phyloP scores from a whole-genome alignment of 1,284 basidiomycete genomes.

The Hemileia vastatrix region DNA sequence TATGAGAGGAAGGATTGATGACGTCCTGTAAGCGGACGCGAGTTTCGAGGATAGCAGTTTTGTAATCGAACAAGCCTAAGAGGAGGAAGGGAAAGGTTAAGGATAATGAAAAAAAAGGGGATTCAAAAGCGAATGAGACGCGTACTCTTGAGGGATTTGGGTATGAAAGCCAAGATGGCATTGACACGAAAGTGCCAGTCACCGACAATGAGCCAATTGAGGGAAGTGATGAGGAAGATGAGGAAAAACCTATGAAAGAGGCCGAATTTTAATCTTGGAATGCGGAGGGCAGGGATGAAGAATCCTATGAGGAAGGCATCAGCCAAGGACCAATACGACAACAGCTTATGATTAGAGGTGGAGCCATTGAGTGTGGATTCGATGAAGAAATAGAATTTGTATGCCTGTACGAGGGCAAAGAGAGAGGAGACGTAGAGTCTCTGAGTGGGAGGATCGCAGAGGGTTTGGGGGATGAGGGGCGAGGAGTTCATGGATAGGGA shows the following conservation, averaged over 20 bases:
- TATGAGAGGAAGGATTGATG: conserved; percentile 27
- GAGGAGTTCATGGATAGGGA: no score
- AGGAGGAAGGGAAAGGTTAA: not conserved
- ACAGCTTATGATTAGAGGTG: conserved; percentile 12
- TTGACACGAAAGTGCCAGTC: conserved; percentile 23
- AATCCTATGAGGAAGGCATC: conserved; percentile 24
- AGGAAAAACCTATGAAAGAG: conserved; percentile 11
- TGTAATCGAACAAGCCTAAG: conserved; percentile 24
- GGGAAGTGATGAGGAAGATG: conserved; percentile 8
- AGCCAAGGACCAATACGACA: conserved; percentile 26
- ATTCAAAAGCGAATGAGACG: not conserved
- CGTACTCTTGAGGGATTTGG: conserved; percentile 25
- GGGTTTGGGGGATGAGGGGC: conserved; percentile 24
- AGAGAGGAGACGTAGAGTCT: conserved; percentile 27
- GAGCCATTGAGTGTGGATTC: conserved; percentile 23
- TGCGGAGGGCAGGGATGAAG: conserved; percentile 26
- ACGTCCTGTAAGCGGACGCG: conserved; percentile 26
- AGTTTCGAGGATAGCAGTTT: conserved; percentile 28
- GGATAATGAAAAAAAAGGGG: not conserved
- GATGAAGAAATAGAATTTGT: conserved; percentile 29
- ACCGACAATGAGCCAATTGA: conserved; percentile 27
- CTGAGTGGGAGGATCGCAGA: conserved; percentile 27
- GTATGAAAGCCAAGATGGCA: conserved; percentile 9
- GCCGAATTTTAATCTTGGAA: conserved; percentile 25
- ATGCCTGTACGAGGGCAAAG: conserved; percentile 25